Percentiles rank a stretch among this genome's conserved stretches.
Conservation (phyloP, 2,329 filamentous ascomycete species). For the Dactylonectria macrodidyma region DNA sequence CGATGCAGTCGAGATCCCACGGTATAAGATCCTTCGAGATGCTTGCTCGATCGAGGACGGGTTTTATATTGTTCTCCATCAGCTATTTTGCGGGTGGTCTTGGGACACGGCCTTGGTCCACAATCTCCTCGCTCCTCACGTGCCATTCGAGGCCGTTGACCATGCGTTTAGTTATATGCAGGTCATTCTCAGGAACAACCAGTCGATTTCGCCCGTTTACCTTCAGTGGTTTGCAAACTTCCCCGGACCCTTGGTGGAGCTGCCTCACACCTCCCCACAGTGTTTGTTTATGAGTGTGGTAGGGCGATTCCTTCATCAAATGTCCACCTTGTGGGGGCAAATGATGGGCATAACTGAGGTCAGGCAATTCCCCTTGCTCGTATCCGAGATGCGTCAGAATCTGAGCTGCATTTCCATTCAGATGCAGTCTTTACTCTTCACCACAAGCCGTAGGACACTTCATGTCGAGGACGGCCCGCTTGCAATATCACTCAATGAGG, state of each 20-base stretch:
- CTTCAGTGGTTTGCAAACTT: slow-evolving; percentile 51
- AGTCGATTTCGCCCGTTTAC: slow-evolving; percentile 40
- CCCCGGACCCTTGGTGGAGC: slow-evolving; percentile 36
- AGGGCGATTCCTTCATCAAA: slow-evolving; percentile 41
- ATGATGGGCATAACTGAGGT: slow-evolving; percentile 28
- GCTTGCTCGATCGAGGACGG: slow-evolving; percentile 71
- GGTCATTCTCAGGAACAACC: slow-evolving; percentile 43
- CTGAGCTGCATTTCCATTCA: slow-evolving; percentile 47
- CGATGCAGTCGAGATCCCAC: slow-evolving; percentile 58
- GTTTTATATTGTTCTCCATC: slow-evolving; percentile 77
- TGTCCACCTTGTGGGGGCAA: slow-evolving; percentile 43
- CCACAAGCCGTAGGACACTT: slow-evolving; percentile 47
- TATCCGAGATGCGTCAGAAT: slow-evolving; percentile 41
- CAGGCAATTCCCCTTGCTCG: slow-evolving; percentile 49
- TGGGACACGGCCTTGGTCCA: slow-evolving; percentile 54
- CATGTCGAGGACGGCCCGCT: slow-evolving; percentile 39
- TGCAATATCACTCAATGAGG: slow-evolving; percentile 35
- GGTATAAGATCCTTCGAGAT: slow-evolving; percentile 68
- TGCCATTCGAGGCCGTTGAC: slow-evolving; percentile 36
- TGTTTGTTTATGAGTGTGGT: slow-evolving; percentile 31
- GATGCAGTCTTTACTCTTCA: slow-evolving; percentile 49
- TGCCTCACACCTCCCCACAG: slow-evolving; percentile 25
- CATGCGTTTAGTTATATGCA: slow-evolving; percentile 40
- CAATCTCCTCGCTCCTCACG: slow-evolving; percentile 32
- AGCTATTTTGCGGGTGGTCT: slow-evolving; percentile 74